Evolutionary conservation across 805 yeast species (phyloP).

Genomic region (Citeromyces matritensis): DNA sequence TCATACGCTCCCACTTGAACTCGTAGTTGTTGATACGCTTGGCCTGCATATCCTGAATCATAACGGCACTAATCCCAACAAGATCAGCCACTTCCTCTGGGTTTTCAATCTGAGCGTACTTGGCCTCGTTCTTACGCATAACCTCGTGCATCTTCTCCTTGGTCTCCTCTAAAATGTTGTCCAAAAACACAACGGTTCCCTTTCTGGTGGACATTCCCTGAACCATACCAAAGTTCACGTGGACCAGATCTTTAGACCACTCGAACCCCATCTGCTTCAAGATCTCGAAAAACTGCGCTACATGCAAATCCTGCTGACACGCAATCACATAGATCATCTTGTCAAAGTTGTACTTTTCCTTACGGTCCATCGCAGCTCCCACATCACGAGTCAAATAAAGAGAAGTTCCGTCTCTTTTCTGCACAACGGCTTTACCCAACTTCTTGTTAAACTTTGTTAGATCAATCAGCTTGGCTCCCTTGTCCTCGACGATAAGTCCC

Average conservation of each 20-base stretch:
- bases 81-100: conserved; percentile 93
- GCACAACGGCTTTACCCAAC: conserved; percentile 83
- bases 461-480: conserved; percentile 84
- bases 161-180: conserved; percentile 84
- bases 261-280: conserved; percentile 78
- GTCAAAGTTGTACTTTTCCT: conserved; percentile 73
- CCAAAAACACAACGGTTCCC: conserved; percentile 97
- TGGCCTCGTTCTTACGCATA: conserved; percentile 82
- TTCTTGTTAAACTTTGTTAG: conserved; percentile 70
- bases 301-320: conserved; percentile 88
- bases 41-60: conserved; percentile 98
- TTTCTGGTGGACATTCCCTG: conserved; percentile 97
- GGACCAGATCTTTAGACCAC: conserved; percentile 70
- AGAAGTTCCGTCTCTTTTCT: conserved; percentile 92
- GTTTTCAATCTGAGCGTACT: conserved; percentile 83
- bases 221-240: conserved; percentile 94
- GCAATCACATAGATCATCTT: conserved; percentile 96
- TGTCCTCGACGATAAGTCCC: conserved; percentile 67
- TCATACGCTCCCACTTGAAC: conserved; percentile 97
- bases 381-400: conserved; percentile 90
- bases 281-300: conserved; percentile 88
- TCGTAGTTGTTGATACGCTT: conserved; percentile 93
- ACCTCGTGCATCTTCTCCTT: conserved; percentile 92
- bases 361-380: conserved; percentile 90
- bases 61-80: conserved; percentile 92